phyloP scores from a whole-genome alignment of 805 yeast species.

The Millerozyma miso region DNA sequence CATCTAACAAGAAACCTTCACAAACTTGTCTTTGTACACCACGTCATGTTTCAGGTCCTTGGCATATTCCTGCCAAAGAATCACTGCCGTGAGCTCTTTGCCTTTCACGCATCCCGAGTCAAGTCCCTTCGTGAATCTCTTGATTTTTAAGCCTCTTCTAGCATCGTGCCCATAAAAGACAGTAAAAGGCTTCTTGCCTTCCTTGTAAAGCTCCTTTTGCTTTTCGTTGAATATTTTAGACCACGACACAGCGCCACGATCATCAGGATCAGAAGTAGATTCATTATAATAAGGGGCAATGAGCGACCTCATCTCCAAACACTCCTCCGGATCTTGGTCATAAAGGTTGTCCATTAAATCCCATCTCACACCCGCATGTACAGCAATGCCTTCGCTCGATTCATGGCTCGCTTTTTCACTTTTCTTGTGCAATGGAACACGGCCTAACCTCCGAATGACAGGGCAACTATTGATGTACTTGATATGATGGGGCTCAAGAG shows the following conservation, averaged over 20 bases:
- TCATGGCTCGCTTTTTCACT: conserved; percentile 25
- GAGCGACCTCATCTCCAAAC: conserved; percentile 65
- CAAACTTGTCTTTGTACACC: conserved; percentile 19
- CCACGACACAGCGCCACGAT: conserved; percentile 46
- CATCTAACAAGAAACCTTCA: conserved; percentile 16
- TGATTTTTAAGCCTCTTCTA: conserved; percentile 61
- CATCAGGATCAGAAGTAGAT: conserved; percentile 48
- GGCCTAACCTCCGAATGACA: conserved; percentile 58
- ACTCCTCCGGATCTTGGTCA: conserved; percentile 58
- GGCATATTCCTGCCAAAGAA: conserved; percentile 32
- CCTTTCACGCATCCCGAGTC: conserved; percentile 85
- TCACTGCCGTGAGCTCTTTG: conserved; percentile 59
- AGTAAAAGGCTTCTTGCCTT: conserved; percentile 27
- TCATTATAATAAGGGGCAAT: conserved; percentile 59
- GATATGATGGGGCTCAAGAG: conserved; percentile 57
- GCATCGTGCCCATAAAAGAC: conserved; percentile 93
- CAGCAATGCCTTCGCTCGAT: conserved; percentile 48
- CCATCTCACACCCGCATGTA: conserved; percentile 83
- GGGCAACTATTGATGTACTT: conserved; percentile 60
- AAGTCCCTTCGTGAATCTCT: conserved; percentile 68
- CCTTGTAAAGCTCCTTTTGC: conserved; percentile 31
- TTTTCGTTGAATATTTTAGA: conserved; percentile 50
- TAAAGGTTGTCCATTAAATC: conserved; percentile 41
- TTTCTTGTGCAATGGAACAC: conserved; percentile 42
- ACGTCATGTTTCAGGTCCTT: conserved; percentile 10